phyloP scores from a whole-genome alignment of 2,329 filamentous ascomycete genomes.

The Oidium heveae region DNA sequence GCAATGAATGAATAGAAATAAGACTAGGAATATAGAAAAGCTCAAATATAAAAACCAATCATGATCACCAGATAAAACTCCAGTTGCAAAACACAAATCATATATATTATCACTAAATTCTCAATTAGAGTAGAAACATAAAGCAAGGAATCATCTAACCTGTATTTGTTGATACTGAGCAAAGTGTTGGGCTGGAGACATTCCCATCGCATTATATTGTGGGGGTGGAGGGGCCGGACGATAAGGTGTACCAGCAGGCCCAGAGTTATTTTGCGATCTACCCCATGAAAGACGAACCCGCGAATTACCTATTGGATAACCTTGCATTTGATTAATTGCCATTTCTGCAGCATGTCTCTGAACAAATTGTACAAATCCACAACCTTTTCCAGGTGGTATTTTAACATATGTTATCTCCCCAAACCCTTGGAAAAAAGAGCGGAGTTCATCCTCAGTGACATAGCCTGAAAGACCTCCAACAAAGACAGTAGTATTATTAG shows the following conservation, averaged over 20 bases:
- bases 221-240: constrained; percentile 69
- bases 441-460: constrained; percentile 97
- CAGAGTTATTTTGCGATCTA: constrained; percentile 96
- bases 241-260: constrained; percentile 84
- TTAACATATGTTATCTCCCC: constrained; percentile 99
- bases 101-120: constrained; percentile 12
- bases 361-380: constrained; percentile 96
- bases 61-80: constrained; percentile 15
- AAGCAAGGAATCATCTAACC: constrained; percentile 6
- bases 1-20: constrained; percentile 14
- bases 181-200: constrained; percentile 14
- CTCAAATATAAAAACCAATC: constrained; percentile 14
- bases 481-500: constrained; percentile 98
- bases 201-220: constrained; percentile 39
- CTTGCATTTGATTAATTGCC: constrained; percentile 99
- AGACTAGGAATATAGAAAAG: constrained; percentile 12
- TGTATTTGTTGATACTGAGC: constrained; percentile 14
- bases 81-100: constrained; percentile 14
- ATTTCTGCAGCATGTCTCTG: constrained; percentile 97
- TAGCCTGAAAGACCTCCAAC: constrained; percentile 93
- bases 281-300: constrained; percentile 95
- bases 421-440: constrained; percentile 98
- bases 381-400: constrained; percentile 97
- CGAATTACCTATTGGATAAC: constrained; percentile 96
- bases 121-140: constrained; percentile 1